Conservation (phyloP, 1,139 yeast species). For the Nakaseomyces delphensis region DNA sequence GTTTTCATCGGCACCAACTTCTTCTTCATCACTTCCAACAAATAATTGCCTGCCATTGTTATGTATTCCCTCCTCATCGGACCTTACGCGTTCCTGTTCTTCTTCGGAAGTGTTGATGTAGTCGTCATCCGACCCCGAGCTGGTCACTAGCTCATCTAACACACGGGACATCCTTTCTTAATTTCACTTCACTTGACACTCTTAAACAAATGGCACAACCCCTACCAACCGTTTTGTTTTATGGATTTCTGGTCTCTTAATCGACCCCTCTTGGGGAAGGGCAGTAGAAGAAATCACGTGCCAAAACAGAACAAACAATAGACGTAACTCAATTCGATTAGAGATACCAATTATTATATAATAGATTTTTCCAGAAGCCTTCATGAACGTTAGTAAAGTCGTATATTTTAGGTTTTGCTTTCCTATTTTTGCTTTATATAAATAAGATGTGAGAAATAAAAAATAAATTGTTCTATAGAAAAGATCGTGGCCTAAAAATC, state of each 20-base stretch:
- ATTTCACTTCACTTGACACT: neutral
- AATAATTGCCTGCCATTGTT: neutral
- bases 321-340: too few species aligned
- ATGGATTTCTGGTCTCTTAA: too few species aligned
- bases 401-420: neutral
- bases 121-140: conserved; percentile 3
- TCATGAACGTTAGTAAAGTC: neutral
- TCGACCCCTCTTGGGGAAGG: too few species aligned
- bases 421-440: neutral
- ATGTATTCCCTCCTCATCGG: neutral
- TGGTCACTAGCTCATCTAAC: conserved; percentile 7
- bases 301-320: too few species aligned
- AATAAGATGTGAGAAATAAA: neutral
- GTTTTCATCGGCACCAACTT: neutral
- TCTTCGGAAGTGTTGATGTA: neutral
- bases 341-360: too few species aligned
- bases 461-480: neutral
- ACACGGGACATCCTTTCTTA: neutral
- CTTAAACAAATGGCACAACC: too few species aligned
- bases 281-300: too few species aligned
- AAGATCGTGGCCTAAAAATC: conserved; percentile 34
- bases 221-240: too few species aligned
- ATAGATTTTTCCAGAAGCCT: too few species aligned
- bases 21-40: neutral
- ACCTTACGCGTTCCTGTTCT: neutral